Conservation (phyloP, 2,329 filamentous ascomycete species). For the Lachnellula subtilissima region DNA sequence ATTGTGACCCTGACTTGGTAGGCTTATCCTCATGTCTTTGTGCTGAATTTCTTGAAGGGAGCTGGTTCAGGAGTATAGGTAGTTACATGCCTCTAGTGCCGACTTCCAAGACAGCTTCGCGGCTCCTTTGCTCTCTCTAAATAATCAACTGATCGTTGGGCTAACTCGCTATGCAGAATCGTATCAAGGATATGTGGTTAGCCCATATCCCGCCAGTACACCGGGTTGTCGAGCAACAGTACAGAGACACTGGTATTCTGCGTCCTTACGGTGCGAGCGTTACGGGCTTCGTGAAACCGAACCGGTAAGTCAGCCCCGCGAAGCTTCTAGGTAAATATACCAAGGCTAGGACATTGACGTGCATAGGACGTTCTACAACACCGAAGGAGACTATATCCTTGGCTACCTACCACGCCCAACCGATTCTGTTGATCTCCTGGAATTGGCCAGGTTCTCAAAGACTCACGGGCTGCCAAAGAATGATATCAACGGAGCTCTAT, state of each 20-base stretch:
- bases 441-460: not conserved
- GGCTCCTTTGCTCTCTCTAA: too few relatives aligned
- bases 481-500: not conserved
- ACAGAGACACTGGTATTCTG: constrained; percentile 1
- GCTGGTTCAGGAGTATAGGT: too few relatives aligned
- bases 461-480: not conserved
- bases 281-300: not conserved
- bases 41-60: too few relatives aligned
- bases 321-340: not conserved
- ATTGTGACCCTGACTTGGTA: not conserved
- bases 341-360: not conserved
- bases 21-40: too few relatives aligned
- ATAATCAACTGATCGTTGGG: too few relatives aligned
- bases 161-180: too few relatives aligned
- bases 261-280: not conserved
- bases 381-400: not conserved
- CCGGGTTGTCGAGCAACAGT: not conserved
- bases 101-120: too few relatives aligned
- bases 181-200: not conserved
- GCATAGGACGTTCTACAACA: not conserved
- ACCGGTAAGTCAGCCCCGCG: not conserved
- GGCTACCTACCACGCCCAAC: not conserved
- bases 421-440: not conserved
- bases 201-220: not conserved
- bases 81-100: too few relatives aligned